Percentiles rank a stretch among this genome's conserved stretches.
Conservation (phyloP, 1,284 basidiomycete species). For the Cryptococcus sp. region DNA sequence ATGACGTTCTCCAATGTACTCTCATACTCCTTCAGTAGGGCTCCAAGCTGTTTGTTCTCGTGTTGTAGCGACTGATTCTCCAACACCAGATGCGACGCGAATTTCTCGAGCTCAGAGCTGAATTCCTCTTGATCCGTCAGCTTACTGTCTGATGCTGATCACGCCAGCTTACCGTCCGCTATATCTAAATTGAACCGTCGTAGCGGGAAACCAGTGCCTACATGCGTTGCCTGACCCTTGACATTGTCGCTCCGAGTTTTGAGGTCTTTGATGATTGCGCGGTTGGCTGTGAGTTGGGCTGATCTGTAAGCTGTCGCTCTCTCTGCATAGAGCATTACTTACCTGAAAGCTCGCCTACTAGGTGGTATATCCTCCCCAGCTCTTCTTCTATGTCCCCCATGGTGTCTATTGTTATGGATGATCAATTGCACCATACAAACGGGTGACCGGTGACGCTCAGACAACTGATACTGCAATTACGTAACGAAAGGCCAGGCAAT, state of each 20-base stretch:
- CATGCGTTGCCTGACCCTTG: slow-evolving; percentile 76
- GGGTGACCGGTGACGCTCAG: background rate
- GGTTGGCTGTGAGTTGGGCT: slow-evolving; percentile 82
- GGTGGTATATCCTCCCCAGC: slow-evolving; percentile 66
- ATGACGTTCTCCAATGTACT: slow-evolving; percentile 92
- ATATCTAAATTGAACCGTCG: slow-evolving; percentile 92
- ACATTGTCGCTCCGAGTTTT: slow-evolving; percentile 70
- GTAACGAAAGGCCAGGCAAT: too few relatives aligned
- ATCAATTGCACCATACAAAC: slow-evolving; percentile 1
- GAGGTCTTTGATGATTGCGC: slow-evolving; percentile 68
- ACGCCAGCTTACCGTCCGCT: slow-evolving; percentile 62
- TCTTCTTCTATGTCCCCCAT: slow-evolving; percentile 57
- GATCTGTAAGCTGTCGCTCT: slow-evolving; percentile 15
- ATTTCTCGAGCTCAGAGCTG: slow-evolving; percentile 84
- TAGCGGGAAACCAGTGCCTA: slow-evolving; percentile 73
- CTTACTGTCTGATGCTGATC: background rate
- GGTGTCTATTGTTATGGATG: background rate
- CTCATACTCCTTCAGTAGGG: slow-evolving; percentile 90
- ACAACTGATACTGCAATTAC: background rate
- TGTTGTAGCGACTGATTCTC: slow-evolving; percentile 89
- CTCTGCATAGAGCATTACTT: slow-evolving; percentile 1
- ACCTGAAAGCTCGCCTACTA: slow-evolving; percentile 67
- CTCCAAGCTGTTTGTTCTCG: slow-evolving; percentile 88
- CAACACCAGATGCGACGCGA: slow-evolving; percentile 82
- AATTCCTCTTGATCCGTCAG: slow-evolving; percentile 67